These are phyloP conservation scores for Nicotiana knightiana DNA, from an alignment of 257 asterid genomes.

Conservation along the genomic window DNA sequence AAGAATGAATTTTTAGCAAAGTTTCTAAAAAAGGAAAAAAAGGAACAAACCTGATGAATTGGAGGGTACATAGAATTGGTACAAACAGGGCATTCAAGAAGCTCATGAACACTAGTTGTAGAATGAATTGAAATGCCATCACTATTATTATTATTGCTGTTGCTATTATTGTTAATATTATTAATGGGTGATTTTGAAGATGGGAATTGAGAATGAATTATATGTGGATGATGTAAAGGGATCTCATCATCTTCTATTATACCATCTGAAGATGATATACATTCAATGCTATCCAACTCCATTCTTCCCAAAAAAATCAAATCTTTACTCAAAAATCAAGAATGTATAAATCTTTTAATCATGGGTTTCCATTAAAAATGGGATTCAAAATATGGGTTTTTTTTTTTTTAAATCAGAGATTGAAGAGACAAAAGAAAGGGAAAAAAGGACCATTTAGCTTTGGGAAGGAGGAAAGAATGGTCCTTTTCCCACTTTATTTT, in stretches of 20 bases:
- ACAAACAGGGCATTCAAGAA: constrained; percentile 24
- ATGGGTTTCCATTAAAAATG: not conserved
- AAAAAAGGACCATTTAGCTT: constrained; percentile 6
- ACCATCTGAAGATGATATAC: constrained; percentile 40
- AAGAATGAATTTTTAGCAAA: not conserved
- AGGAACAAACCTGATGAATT: constrained; percentile 27
- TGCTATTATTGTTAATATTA: constrained; percentile 15
- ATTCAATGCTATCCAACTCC: constrained; percentile 53
- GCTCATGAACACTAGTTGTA: constrained; percentile 49
- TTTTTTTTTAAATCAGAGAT: constrained; percentile 9
- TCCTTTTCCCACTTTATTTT: constrained; percentile 3
- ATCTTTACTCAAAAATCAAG: not conserved
- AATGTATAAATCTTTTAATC: not conserved
- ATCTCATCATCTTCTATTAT: constrained; percentile 45
- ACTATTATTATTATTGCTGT: constrained; percentile 8
- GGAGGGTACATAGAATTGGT: constrained; percentile 13
- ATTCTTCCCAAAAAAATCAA: constrained; percentile 16
- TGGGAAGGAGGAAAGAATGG: constrained; percentile 7
- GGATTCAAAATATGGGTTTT: not conserved
- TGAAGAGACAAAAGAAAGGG: not conserved
- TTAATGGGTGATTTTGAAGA: constrained; percentile 32
- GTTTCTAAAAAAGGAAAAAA: not conserved
- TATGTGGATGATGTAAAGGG: constrained; percentile 23
- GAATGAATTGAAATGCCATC: constrained; percentile 32
- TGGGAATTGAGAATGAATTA: constrained; percentile 25